phyloP scores from a whole-genome alignment of 495 filamentous ascomycete genomes.

The Penicillium ochrochloron region DNA sequence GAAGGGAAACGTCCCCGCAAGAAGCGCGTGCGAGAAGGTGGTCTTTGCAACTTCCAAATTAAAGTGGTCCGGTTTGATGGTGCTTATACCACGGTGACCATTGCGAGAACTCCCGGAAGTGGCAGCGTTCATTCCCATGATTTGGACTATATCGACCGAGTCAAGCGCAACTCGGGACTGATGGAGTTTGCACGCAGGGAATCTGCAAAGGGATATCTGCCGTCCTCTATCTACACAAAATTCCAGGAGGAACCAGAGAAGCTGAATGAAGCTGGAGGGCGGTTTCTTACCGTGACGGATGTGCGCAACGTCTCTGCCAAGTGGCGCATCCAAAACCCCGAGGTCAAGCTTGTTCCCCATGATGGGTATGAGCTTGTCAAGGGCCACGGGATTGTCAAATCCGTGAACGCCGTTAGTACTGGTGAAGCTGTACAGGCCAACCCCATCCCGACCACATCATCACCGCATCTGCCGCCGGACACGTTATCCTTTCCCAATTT shows the following conservation, averaged over 20 bases:
- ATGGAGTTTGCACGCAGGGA: slow-evolving; percentile 57
- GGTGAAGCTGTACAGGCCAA: slow-evolving; percentile 21
- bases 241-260: slow-evolving; percentile 54
- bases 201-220: slow-evolving; percentile 56
- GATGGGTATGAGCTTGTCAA: slow-evolving; percentile 58
- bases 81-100: slow-evolving; percentile 50
- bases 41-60: slow-evolving; percentile 56
- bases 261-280: slow-evolving; percentile 54
- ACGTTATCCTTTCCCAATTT: slow-evolving; percentile 52
- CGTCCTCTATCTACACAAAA: slow-evolving; percentile 57
- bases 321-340: slow-evolving; percentile 56
- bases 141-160: slow-evolving; percentile 55
- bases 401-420: slow-evolving; percentile 24
- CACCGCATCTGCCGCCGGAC: slow-evolving; percentile 45
- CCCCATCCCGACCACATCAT: slow-evolving; percentile 22
- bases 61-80: slow-evolving; percentile 56
- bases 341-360: slow-evolving; percentile 51
- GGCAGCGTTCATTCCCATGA: slow-evolving; percentile 52
- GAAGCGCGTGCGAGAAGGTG: slow-evolving; percentile 55
- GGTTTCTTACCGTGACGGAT: slow-evolving; percentile 55
- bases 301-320: slow-evolving; percentile 57
- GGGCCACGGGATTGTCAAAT: slow-evolving; percentile 53
- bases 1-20: slow-evolving; percentile 56
- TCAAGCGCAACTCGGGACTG: slow-evolving; percentile 57
- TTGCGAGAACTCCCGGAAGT: slow-evolving; percentile 47